Evolutionary conservation across 2,329 filamentous ascomycete genomes (phyloP).

Genomic region (Polytolypa hystricis): DNA sequence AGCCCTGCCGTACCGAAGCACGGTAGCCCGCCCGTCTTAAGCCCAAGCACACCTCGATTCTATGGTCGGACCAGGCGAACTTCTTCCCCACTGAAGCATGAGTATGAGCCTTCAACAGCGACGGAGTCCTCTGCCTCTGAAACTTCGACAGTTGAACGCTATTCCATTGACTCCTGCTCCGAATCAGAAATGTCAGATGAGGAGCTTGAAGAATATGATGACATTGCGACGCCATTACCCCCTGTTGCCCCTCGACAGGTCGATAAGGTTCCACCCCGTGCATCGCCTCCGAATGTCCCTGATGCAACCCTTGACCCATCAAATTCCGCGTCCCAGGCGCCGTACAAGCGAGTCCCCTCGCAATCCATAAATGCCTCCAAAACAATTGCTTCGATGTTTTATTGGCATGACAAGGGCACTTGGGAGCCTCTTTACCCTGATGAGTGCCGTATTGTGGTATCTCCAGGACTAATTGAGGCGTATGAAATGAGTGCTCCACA

Average conservation of each 20-base stretch:
- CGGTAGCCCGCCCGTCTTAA: conserved; percentile 33
- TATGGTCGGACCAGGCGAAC: conserved; percentile 52
- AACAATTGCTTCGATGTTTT: conserved; percentile 49
- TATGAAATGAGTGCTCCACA: conserved; percentile 43
- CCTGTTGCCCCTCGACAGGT: conserved; percentile 23
- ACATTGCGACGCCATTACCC: conserved; percentile 27
- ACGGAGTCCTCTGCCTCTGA: conserved; percentile 50
- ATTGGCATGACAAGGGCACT: conserved; percentile 51
- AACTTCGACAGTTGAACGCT: conserved; percentile 44
- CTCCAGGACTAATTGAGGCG: conserved; percentile 54
- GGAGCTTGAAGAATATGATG: conserved; percentile 44
- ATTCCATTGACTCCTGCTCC: conserved; percentile 34
- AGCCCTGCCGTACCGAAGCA: conserved; percentile 32
- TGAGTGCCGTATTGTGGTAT: conserved; percentile 53
- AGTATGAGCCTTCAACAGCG: conserved; percentile 78
- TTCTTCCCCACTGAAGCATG: conserved; percentile 92
- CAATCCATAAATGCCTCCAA: conserved; percentile 41
- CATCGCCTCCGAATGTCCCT: conserved; percentile 30
- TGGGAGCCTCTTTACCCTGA: conserved; percentile 52
- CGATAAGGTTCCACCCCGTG: conserved; percentile 31
- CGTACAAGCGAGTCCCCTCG: conserved; percentile 45
- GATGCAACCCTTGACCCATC: conserved; percentile 58
- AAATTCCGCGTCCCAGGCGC: conserved; percentile 68
- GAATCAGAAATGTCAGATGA: conserved; percentile 45
- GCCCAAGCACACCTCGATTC: conserved; percentile 37